Evolutionary conservation across 495 filamentous ascomycete genomes (phyloP).

Genomic region (Trichoderma virens): DNA sequence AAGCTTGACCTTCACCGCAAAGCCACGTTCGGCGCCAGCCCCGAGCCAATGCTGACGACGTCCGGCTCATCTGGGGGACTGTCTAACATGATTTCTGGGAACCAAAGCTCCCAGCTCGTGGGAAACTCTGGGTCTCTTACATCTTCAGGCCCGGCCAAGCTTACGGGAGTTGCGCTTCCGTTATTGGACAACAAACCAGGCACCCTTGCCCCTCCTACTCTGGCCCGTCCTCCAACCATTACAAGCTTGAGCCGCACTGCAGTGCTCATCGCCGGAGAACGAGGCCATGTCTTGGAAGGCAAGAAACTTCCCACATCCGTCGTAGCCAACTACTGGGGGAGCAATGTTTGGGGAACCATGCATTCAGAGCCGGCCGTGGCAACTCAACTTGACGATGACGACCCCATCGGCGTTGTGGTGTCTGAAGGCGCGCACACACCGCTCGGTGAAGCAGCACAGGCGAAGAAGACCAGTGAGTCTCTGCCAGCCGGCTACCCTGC

Average conservation of each 20-base stretch:
- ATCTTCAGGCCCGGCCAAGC: conserved; percentile 65
- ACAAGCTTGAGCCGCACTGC: conserved; percentile 85
- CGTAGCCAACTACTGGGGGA: conserved; percentile 90
- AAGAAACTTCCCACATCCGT: conserved; percentile 69
- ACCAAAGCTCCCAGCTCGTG: conserved; percentile 19
- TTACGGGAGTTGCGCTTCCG: conserved; percentile 51
- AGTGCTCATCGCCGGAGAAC: conserved; percentile 71
- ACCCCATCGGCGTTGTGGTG: conserved; percentile 27
- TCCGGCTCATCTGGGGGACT: conserved; percentile 44
- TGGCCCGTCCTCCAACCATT: conserved; percentile 76
- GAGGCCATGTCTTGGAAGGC: conserved; percentile 57
- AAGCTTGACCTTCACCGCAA: conserved; percentile 88
- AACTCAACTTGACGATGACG: conserved; percentile 31
- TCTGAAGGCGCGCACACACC: conserved; percentile 22
- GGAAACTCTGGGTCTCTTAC: conserved; percentile 41
- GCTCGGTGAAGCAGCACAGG: conserved; percentile 32
- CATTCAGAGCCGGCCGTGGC: conserved; percentile 37
- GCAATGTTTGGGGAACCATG: conserved; percentile 71
- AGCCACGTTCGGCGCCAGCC: conserved; percentile 44
- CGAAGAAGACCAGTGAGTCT: conserved; percentile 39
- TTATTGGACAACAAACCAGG: conserved; percentile 36
- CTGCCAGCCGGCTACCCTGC: conserved; percentile 79
- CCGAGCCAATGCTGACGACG: conserved; percentile 29
- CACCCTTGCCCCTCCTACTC: conserved; percentile 72
- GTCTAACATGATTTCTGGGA: conserved; percentile 44